Evolutionary conservation across 805 yeast genomes (phyloP), one percentile per base, ranked within the genome.

Genomic region (Yamadazyma philogaea): DNA sequence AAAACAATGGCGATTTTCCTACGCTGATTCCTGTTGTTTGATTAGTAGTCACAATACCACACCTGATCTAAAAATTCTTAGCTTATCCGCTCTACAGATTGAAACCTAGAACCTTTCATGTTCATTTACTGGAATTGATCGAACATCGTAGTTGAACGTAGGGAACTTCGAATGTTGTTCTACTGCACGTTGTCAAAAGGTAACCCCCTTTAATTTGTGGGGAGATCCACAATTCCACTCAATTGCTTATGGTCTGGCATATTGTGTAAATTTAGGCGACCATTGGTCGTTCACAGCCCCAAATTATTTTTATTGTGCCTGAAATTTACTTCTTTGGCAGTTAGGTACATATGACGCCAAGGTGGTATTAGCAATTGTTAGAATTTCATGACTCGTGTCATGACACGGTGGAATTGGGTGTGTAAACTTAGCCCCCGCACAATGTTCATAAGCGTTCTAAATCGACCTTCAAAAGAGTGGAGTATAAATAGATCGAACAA

Each of bases 211-310:
- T 8, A 34, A 15, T 20, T 18, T 32, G n/a, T 24, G 12, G 7
- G 24, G 24, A 7, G 22, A 34, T 34, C 37, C 30, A 34, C 27
- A 21, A 32, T 34, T 34, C 22, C 30, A 21, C 24, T 26, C 12
- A 17, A 32, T 36, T 36, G 40, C 33, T 19, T 10, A 18, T 6
- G 28, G 40, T 37, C 34, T 37, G 34, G 40, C 28, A 37, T 37
- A 30, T 28, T 28, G 40, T 18, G 28, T 26, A 19, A 18, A 18
- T 28, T 34, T 17, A 22, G 21, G 37, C 8, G 22, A 34, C 27
- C 22, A 8, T 34, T 19, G 11, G 22, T 21, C 5, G 21, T 19
- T 17, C n/a, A 21, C 8, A 34, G 15, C 19, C 28, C 18, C 14
- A 14, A 20, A 11, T 14, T 20, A 10, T 34, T n/a, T 34, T 34